Evolutionary conservation across 306 rosid genomes (phyloP), one percentile per base, ranked within the genome.

Genomic region (Prunus kanzakura): DNA sequence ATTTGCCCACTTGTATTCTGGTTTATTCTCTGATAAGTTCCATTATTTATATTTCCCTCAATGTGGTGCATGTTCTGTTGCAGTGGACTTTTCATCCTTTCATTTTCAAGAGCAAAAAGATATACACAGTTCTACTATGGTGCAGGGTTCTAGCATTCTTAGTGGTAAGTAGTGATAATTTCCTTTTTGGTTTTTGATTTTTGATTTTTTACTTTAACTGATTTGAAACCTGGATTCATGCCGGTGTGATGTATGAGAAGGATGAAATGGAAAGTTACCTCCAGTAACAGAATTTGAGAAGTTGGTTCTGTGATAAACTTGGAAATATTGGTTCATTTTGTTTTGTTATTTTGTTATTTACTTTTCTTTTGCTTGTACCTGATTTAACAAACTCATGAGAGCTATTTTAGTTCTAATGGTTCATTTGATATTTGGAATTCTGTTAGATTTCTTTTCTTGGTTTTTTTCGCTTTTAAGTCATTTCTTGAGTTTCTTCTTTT

Each of bases 11-110:
- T 25, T 25, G 18, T 25, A 5, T 60, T 45, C 20, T 45, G 68
- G 45, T 73, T 64, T 46, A 32, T 46, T 32, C 46, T 45, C 64
- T 16, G 43, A 11, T 14, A 60, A 8, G 46, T 46, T 65, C 62
- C 43, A 22, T 76, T 46, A 58, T 50, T 71, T 64, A 27, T 43
- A 54, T 70, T 71, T 74, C 30, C 15, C 61, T 51, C 50, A 45
- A 72, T 77, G 61, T 66, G 52, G 67, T 47, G 68, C 67, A 15
- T 86, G 76, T 84, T 85, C 50, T 81, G 71, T 78, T 91, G 88
- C 96, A 96, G 99, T 96, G 99, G 99, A 89, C 93, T 32, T 96
- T 96, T 67, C 97, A 96, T 82, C 99, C 99, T 65, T 96, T 96
- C 85, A 72, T 96, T 73, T 82, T 88, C 74, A 96, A 96, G 98